Evolutionary conservation across 2,329 filamentous ascomycete species (phyloP), one percentile per base, ranked within the genome.

Genomic region (Colletotrichum tabaci): DNA sequence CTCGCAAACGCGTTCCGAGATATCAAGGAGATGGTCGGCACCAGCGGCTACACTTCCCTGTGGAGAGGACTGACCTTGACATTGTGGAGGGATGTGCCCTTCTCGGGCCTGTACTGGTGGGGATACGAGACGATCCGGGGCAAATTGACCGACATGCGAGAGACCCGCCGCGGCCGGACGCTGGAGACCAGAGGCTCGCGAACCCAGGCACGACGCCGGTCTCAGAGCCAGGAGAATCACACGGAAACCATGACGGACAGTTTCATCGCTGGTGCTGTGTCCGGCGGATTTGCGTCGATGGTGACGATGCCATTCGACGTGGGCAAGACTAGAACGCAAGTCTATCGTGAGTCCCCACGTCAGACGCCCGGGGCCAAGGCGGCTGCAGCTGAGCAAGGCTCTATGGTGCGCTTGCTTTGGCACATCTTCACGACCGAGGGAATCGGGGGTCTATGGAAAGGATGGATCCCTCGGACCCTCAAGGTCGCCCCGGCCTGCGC

Each of bases 51-150:
- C 75, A 87, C 88, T 1, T 94, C 95, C 2, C 85, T 99, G 0
- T 99, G 96, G 96, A 89, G 96, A 67, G 96, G 96, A 0, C 84
- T 99, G 66, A 95, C 92, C 0, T 85, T 99, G 76, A 98, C 96
- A 0, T 88, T 99, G 69, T 99, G 96, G 96, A 89, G 96, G 74
- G 96, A 99, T 79, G 96, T 98, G 0, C 96, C 96, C 0, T 99
- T 99, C 78, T 98, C 96, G 0, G 96, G 93, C 4, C 89, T 99
- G 55, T 99, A 99, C 84, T 99, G 96, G 96, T 97, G 93, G 91
- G 96, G 96, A 15, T 99, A 99, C 80, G 96, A 99, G 84, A 91
- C 89, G 21, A 91, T 96, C 66, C 91, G 95, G 64, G 90, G 91
- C 30, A 84, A 85, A 63, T 82, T 98, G 68, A 92, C 91, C 1